Evolutionary conservation across 2,329 filamentous ascomycete species (phyloP), one percentile per base, ranked within the genome.

Genomic region (Claviceps sp.): DNA sequence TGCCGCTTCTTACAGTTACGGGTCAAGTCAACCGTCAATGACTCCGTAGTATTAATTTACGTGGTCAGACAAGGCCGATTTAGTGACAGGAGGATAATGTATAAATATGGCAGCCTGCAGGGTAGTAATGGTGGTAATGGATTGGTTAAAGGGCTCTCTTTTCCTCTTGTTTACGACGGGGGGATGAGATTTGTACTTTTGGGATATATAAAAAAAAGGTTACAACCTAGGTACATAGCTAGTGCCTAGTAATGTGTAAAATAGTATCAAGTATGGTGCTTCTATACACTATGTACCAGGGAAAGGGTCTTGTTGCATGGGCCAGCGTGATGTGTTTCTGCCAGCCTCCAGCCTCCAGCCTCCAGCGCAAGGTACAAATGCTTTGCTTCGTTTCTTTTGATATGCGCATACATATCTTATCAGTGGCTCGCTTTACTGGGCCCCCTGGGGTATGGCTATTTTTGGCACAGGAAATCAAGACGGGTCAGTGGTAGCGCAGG

Each of bases 181-280:
- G 8, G 38, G 3, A 11, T 47, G 30, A 54, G 58, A n/a, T 58
- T 54, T 56, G 53, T 54, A 52, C 20, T 34, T 18, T 14, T 49
- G 56, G 20, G 14, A 34, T n/a, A 20, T 3, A 46, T 4, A 48
- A 18, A 52, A 56, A 56, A 56, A 44, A 24, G 14, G 42, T 8
- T 24, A 44, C 8, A 16, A 5, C 9, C 6, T 44, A 44, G 22
- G 13, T 51, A 53, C 54, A 18, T 18, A 18, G 18, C 18, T 18
- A 18, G 18, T 18, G 18, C 18, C 54, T 52, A 60, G 57, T 54
- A 49, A 52, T 45, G 55, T 60, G 54, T 55, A 48, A 54, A 58
- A 59, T 60, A 55, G 44, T 59, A 58, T 58, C 57, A 30, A 37
- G 46, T 46, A 8, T n/a, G 4, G 38, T 36, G 50, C 48, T 49